Conservation (phyloP, 257 asterid species). For the Salvia splendens region DNA sequence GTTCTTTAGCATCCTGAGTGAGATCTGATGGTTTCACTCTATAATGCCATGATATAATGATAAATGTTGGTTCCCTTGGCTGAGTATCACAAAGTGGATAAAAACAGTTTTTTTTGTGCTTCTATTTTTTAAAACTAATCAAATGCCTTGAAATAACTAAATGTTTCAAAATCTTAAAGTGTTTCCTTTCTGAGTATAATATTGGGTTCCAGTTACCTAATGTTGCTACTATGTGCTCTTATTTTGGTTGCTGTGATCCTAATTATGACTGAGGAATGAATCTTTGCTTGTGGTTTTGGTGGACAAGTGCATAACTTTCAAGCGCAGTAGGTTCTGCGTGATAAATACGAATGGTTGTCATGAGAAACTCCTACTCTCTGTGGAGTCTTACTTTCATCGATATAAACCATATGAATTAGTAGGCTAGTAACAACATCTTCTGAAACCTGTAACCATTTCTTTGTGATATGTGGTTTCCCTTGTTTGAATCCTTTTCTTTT, state of each 20-base stretch:
- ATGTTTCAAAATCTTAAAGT: background rate
- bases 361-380: too few relatives aligned
- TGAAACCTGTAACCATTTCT: too few relatives aligned
- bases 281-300: background rate
- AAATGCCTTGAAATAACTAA: background rate
- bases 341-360: too few relatives aligned
- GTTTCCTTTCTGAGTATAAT: background rate
- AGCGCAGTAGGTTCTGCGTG: too few relatives aligned
- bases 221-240: slow-evolving; percentile 11
- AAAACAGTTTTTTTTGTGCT: background rate
- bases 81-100: background rate
- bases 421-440: background rate
- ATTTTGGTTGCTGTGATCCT: slow-evolving; percentile 12
- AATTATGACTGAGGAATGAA: background rate
- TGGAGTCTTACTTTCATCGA: background rate
- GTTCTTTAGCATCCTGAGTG: background rate
- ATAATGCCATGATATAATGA: background rate
- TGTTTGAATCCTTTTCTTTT: too few relatives aligned
- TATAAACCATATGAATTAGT: background rate
- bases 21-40: slow-evolving; percentile 1
- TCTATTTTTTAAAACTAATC: background rate
- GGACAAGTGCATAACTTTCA: background rate
- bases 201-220: background rate
- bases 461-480: too few relatives aligned
- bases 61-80: background rate